These are phyloP conservation scores for Giardia muris DNA, from an alignment of 208 protist genomes.

Conservation along the genomic window DNA sequence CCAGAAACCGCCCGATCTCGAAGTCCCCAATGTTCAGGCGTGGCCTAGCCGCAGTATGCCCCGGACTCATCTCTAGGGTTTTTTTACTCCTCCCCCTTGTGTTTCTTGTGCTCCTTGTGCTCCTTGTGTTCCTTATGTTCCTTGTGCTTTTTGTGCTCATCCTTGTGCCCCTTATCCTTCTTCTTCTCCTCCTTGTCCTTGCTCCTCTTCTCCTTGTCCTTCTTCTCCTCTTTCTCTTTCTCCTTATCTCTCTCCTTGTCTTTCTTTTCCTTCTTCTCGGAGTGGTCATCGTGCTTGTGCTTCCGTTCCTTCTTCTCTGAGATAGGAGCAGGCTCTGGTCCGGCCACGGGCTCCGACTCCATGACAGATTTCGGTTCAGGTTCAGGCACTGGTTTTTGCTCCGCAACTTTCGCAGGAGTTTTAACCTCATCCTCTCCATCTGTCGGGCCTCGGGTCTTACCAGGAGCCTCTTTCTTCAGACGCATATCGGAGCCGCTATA, in stretches of 20 bases:
- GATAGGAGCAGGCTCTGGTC: background rate
- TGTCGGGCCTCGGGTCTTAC: too few species aligned
- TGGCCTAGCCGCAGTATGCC: background rate
- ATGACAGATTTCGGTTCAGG: background rate
- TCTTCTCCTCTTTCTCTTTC: slow-evolving; percentile 17
- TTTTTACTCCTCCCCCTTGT: slow-evolving; percentile 19
- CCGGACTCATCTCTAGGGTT: background rate
- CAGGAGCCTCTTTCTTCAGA: background rate
- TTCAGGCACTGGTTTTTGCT: background rate
- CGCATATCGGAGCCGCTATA: background rate
- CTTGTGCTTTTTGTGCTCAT: background rate
- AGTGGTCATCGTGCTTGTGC: background rate
- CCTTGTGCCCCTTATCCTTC: slow-evolving; percentile 10
- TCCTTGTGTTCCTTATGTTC: slow-evolving; percentile 20
- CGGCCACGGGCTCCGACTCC: background rate
- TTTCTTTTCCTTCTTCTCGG: background rate
- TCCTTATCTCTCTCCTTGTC: slow-evolving; percentile 16
- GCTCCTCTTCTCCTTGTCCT: background rate
- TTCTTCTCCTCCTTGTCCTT: background rate
- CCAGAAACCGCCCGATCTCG: slow-evolving; percentile 22
- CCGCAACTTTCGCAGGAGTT: too few species aligned
- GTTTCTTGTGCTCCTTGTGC: slow-evolving; percentile 4
- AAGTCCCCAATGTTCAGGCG: slow-evolving; percentile 14
- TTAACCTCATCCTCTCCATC: too few species aligned
- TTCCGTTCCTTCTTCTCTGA: slow-evolving; percentile 15